Evolutionary conservation across 352 stramenopile genomes (phyloP).

Genomic region (Phytophthora cactorum): DNA sequence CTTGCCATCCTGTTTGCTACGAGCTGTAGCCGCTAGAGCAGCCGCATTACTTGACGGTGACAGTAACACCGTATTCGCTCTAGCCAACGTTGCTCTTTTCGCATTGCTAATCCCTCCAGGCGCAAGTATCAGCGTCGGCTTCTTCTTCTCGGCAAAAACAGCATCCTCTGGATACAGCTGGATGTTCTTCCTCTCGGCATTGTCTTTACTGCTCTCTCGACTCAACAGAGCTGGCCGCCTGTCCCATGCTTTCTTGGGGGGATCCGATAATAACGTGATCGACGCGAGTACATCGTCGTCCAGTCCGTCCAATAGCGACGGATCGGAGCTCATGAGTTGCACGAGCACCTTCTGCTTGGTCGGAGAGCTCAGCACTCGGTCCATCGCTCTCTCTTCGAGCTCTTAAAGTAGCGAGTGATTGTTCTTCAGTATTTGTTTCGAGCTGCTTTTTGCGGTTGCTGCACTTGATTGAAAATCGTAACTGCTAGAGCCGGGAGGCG

Average conservation of each 20-base stretch:
- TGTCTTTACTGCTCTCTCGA: not conserved
- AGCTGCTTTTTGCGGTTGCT: conserved; percentile 5
- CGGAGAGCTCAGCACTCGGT: conserved; percentile 37
- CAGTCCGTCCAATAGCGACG: conserved; percentile 45
- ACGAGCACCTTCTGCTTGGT: conserved; percentile 55
- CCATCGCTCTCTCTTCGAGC: conserved; percentile 20
- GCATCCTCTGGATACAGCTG: conserved; percentile 37
- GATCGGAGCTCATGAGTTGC: conserved; percentile 51
- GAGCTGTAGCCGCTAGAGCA: conserved; percentile 13
- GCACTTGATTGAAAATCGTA: conserved; percentile 17
- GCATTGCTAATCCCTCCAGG: not conserved
- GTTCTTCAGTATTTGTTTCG: not conserved
- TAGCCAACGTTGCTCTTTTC: conserved; percentile 7
- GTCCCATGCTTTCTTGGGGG: conserved; percentile 9
- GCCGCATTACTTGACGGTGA: conserved; percentile 34
- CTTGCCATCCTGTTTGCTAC: conserved; percentile 21
- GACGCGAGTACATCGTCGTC: conserved; percentile 47
- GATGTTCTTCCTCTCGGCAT: conserved; percentile 23
- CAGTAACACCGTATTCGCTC: conserved; percentile 29
- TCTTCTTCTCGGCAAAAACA: conserved; percentile 14
- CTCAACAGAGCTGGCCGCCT: not conserved
- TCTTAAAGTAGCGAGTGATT: not conserved
- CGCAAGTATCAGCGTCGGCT: not conserved
- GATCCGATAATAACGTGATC: conserved; percentile 38
- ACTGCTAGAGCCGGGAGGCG: conserved; percentile 16